Evolutionary conservation across 306 rosid genomes (phyloP), one percentile per base, ranked within the genome.

Genomic region (Astragalus membranaceus): DNA sequence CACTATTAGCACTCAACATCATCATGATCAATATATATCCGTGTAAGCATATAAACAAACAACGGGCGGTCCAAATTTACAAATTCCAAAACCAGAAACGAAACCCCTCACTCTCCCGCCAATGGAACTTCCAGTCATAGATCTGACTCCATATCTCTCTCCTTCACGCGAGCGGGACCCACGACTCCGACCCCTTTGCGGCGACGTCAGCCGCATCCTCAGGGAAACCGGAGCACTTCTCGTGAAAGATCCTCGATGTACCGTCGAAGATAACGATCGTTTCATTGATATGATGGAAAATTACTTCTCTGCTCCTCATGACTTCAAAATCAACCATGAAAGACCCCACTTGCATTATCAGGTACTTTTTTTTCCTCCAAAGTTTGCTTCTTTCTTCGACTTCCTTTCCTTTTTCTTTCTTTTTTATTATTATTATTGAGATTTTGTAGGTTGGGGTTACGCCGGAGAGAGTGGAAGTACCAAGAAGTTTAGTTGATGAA

Each of bases 281-380:
- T 94, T 94, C 87, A 85, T 94, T 12, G 88, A 91, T 60, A 91
- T 91, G 99, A 91, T 94, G 97, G 99, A 91, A 77, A 81, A 46
- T 37, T 94, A 91, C 85, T 94, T 94, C 74, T 61, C 86, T 9
- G 7, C 77, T 20, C 90, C 97, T 1, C 68, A 61, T 0, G 83
- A 84, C 2, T 94, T 91, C 87, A 94, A 94, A 67, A 79, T 74
- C 13, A 87, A 53, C 9, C 99, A 94, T 15, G 95, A 88, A 69
- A 72, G 99, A 65, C 96, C 96, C 10, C 85, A 85, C 10, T 80
- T 94, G 84, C 99, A 91, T 82, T 94, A 91, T 71, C 97, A 88
- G 97, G 98, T 93, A 12, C 15, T 62, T 64, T 64, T n/a, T 12
- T 63, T 58, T 49, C 10, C 29, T 16, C 2, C 62, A 55, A 73